Evolutionary conservation across 2,329 filamentous ascomycete species (phyloP).

Genomic region (Colletotrichum sp.): DNA sequence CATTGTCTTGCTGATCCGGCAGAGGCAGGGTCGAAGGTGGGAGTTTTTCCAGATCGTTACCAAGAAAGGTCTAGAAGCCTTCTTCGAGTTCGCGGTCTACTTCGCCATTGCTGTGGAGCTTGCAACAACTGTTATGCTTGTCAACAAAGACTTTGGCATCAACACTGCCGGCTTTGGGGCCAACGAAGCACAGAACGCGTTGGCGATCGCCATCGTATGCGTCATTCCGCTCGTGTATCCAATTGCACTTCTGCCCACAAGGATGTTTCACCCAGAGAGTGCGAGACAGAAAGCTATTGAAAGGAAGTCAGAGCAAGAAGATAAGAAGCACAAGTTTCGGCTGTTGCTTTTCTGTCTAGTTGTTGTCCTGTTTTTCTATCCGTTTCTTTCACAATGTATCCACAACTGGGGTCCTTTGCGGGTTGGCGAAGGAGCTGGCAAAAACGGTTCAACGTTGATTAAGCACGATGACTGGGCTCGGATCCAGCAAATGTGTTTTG

Average conservation of each 20-base stretch:
- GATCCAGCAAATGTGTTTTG: too few relatives aligned
- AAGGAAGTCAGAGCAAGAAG: too few relatives aligned
- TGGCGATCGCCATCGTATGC: slow-evolving; percentile 25
- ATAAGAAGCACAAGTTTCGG: too few relatives aligned
- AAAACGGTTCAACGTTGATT: too few relatives aligned
- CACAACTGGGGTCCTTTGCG: slow-evolving; percentile 25
- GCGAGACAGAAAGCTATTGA: too few relatives aligned
- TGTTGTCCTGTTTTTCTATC: slow-evolving; percentile 26
- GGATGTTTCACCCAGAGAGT: too few relatives aligned
- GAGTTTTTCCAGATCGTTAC: neutral
- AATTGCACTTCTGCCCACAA: slow-evolving; percentile 12
- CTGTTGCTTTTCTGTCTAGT: neutral
- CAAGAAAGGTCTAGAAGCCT: neutral
- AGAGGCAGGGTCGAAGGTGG: slow-evolving; percentile 26
- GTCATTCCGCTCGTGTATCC: slow-evolving; percentile 27
- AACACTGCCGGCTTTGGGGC: slow-evolving; percentile 24
- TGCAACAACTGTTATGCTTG: slow-evolving; percentile 25
- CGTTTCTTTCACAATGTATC: slow-evolving; percentile 29
- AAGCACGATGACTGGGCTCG: too few relatives aligned
- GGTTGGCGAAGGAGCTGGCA: too few relatives aligned
- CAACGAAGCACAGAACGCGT: slow-evolving; percentile 26
- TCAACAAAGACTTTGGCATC: slow-evolving; percentile 28
- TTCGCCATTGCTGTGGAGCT: slow-evolving; percentile 25
- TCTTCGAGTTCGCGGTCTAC: slow-evolving; percentile 2
- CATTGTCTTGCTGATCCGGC: too few relatives aligned